Evolutionary conservation across 306 rosid genomes (phyloP).

Genomic region (Pterocarpus santalinus): DNA sequence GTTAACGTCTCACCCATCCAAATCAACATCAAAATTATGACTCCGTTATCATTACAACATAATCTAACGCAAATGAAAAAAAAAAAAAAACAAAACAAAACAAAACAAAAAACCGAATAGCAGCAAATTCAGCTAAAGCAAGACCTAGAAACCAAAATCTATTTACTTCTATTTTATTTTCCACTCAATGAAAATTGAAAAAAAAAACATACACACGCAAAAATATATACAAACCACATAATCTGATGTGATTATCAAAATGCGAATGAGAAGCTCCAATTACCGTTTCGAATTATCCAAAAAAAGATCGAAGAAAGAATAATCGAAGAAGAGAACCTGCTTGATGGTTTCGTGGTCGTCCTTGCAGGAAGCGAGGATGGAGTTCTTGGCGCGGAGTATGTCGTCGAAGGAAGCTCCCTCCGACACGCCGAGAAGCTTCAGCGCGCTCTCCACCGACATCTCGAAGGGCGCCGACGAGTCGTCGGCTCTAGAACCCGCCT

Average conservation of each 20-base stretch:
- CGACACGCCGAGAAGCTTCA: constrained; percentile 90
- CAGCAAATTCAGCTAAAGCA: constrained; percentile 14
- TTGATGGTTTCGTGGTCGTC: constrained; percentile 79
- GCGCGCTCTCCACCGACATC: constrained; percentile 94
- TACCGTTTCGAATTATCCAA: not conserved
- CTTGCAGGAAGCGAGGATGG: constrained; percentile 74
- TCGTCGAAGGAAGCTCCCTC: constrained; percentile 93
- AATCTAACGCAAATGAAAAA: constrained; percentile 2
- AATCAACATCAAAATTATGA: constrained; percentile 3
- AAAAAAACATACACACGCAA: not conserved
- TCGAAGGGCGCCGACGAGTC: constrained; percentile 86
- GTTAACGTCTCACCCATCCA: not conserved
- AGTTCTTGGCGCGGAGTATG: constrained; percentile 92
- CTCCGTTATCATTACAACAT: not conserved
- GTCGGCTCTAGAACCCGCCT: constrained; percentile 81
- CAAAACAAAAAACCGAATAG: not conserved
- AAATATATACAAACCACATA: not conserved
- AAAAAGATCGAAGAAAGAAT: not conserved
- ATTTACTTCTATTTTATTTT: not conserved
- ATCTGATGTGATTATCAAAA: not conserved
- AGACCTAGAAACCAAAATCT: constrained; percentile 26
- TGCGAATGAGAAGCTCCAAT: constrained; percentile 5
- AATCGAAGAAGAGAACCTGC: constrained; percentile 57
- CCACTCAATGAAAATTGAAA: not conserved
- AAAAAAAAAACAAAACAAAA: no score